Base-by-base conservation (phyloP, 345 rosid species). In the Populus davidiana region DNA sequence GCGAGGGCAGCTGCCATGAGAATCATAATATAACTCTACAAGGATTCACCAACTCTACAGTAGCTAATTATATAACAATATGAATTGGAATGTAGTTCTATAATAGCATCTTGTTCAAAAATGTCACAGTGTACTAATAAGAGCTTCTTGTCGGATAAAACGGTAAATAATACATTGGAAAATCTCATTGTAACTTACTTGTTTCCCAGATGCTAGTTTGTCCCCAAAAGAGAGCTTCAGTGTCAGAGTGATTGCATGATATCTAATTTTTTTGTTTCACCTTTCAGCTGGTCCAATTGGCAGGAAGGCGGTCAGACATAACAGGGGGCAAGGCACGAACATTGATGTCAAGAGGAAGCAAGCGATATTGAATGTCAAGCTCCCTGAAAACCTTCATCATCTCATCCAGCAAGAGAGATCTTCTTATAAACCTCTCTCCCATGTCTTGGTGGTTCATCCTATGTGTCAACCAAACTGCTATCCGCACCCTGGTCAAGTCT, bases 381-480 rank as follows among this genome's bases (percentile, higher is more conserved):
- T 83, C 82, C 82, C 11, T 59, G 43, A 83, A 79, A 36, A 83
- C 70, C 39, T 77, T 79, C 17, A 72, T 56, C 70, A 83, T 83
- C 62, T 83, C 83, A 73, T 83, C 86, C 36, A 83, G 78, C 50
- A 83, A 77, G 18, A 79, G 81, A 38, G 83, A 67, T 65, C 86
- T 73, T 38, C 86, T 79, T 6, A 65, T 13, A 70, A 70, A 83
- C 63, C 52, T 76, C 78, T 77, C 86, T 18, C 86, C 86, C 81
- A 83, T 83, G 79, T 83, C 81, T 64, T 79, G 86, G 67, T 79
- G 81, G 80, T 83, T 83, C 78, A 83, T 83, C 52, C 35, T 78
- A 8, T 82, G 85, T 5, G 77, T 65, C 36, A 75, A 23, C 81
- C 81, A 82, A 52, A 82, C 20, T 12, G 77, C 79, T 39, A 82